Percentiles rank a stretch among this genome's conserved stretches.
Conservation (phyloP, 2,329 filamentous ascomycete genomes). For the Microcyclosporella mali region DNA sequence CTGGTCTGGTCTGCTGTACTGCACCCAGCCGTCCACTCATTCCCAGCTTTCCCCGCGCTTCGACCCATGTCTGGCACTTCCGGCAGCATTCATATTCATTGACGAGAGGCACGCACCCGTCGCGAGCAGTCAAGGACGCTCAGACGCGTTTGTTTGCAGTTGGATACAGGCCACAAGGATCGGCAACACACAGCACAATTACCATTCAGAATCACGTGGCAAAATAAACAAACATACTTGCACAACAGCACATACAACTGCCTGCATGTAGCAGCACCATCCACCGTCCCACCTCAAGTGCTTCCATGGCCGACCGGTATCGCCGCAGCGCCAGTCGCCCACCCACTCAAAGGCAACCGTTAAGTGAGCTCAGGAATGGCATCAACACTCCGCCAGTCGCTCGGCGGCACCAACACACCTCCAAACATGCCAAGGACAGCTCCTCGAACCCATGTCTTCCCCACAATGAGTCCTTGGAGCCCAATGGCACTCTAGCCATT, state of each 20-base stretch:
- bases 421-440: conserved; percentile 14
- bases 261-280: conserved; percentile 6
- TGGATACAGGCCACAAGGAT: conserved; percentile 19
- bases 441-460: conserved; percentile 27
- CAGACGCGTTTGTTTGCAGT: conserved; percentile 7
- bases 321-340: conserved; percentile 16
- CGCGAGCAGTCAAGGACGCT: conserved; percentile 4
- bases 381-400: conserved; percentile 26
- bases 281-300: conserved; percentile 1
- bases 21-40: conserved; percentile 18
- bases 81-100: conserved; percentile 18
- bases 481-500: conserved; percentile 39
- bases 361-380: conserved; percentile 25
- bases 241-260: conserved; percentile 1
- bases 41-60: conserved; percentile 8
- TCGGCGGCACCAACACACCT: conserved; percentile 9
- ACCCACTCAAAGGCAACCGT: conserved; percentile 24
- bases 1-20: conserved; percentile 5
- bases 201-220: conserved; percentile 6
- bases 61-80: conserved; percentile 6
- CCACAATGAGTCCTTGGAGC: conserved; percentile 41
- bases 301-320: conserved; percentile 28
- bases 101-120: conserved; percentile 6
- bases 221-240: conserved; percentile 3
- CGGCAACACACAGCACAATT: conserved; percentile 8